A percentile compares a stretch with the other conserved stretches of the same genome.
Evolutionary conservation across 305 asterid species (phyloP).

Genomic region (Fraxinus platypoda): DNA sequence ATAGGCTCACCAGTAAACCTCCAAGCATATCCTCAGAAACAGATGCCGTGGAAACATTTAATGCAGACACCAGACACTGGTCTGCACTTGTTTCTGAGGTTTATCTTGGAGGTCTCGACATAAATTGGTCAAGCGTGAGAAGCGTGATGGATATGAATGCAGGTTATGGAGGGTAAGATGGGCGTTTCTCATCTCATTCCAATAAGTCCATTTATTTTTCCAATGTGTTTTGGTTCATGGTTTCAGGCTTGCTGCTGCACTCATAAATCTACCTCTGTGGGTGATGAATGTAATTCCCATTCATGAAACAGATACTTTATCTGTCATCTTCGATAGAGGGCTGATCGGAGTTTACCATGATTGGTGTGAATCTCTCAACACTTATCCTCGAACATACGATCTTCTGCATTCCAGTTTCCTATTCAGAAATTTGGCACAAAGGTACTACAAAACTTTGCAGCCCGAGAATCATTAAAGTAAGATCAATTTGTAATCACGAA

Average conservation of each 20-base stretch:
- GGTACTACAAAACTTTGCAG: conserved; percentile 37
- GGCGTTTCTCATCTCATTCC: background rate
- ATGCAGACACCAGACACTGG: conserved; percentile 76
- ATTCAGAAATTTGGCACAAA: conserved; percentile 57
- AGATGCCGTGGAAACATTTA: conserved; percentile 58
- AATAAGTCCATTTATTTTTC: background rate
- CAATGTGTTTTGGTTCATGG: background rate
- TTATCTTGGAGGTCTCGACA: conserved; percentile 59
- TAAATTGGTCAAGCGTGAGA: conserved; percentile 72
- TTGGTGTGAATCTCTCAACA: conserved; percentile 90
- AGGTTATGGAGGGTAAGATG: conserved; percentile 85
- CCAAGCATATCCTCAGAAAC: conserved; percentile 47
- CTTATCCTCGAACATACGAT: conserved; percentile 88
- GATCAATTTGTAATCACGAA: background rate
- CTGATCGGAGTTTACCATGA: conserved; percentile 85
- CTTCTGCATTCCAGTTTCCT: conserved; percentile 86
- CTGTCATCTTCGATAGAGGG: conserved; percentile 79
- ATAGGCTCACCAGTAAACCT: conserved; percentile 67
- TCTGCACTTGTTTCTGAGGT: conserved; percentile 75
- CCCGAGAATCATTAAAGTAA: background rate
- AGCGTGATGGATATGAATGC: conserved; percentile 96
- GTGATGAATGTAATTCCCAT: conserved; percentile 85
- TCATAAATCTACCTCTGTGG: conserved; percentile 60
- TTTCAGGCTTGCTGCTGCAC: conserved; percentile 80
- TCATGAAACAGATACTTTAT: conserved; percentile 63